Evolutionary conservation across 768 basidiomycete species (phyloP).

Genomic region (Solioccasus polychromus): DNA sequence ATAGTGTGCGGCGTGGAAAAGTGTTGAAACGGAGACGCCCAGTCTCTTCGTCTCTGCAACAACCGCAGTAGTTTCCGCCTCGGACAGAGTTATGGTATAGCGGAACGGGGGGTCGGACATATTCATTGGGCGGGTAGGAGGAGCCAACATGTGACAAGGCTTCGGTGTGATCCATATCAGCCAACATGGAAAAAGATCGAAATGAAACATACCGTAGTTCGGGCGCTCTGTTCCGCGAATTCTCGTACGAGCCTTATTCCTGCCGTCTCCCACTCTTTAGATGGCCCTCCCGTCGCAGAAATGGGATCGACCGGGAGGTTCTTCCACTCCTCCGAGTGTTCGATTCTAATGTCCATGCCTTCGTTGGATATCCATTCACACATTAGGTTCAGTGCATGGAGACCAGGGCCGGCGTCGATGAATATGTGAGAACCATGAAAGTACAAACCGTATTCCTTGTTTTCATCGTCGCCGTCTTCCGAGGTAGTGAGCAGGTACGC

Average conservation of each 20-base stretch:
- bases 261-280: conserved; percentile 13
- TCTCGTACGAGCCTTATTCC: conserved; percentile 17
- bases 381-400: conserved; percentile 22
- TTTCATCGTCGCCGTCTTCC: neutral
- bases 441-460: conserved; percentile 18
- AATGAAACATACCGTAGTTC: conserved; percentile 7
- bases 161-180: neutral
- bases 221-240: conserved; percentile 1
- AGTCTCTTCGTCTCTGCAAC: conserved; percentile 7
- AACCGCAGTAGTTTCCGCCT: conserved; percentile 11
- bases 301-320: conserved; percentile 27
- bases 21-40: conserved; percentile 10
- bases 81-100: neutral
- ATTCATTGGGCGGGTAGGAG: conserved; percentile 6
- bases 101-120: conserved; percentile 8
- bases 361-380: conserved; percentile 20
- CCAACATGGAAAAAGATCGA: neutral
- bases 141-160: conserved; percentile 8
- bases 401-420: conserved; percentile 21
- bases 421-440: conserved; percentile 22
- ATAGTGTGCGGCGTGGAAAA: conserved; percentile 25
- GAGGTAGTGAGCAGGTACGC: conserved; percentile 14
- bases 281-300: conserved; percentile 21
- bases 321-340: conserved; percentile 21
- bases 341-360: conserved; percentile 9